Evolutionary conservation across 108 stramenopile species (phyloP).

Genomic region (Cylindrotheca closterium): DNA sequence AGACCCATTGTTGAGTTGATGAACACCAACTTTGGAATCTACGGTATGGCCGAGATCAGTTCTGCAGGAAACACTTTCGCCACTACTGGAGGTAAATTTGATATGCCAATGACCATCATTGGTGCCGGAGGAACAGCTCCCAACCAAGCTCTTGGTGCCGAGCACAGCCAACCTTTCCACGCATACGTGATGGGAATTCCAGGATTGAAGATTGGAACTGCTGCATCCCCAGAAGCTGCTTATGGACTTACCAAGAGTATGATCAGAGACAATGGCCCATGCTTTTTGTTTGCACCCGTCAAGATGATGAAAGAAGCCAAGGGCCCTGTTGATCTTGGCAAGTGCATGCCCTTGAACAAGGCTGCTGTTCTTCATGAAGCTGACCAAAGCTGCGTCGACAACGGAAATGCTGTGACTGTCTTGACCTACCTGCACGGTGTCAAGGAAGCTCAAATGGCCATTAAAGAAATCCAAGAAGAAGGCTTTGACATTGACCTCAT

Average conservation of each 20-base stretch:
- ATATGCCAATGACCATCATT: slow-evolving; percentile 99
- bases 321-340: slow-evolving; percentile 85
- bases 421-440: slow-evolving; percentile 98
- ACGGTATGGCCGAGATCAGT: slow-evolving; percentile 97
- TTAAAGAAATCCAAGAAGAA: slow-evolving; percentile 85
- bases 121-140: slow-evolving; percentile 98
- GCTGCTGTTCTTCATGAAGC: slow-evolving; percentile 87
- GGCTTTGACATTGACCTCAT: slow-evolving; percentile 97
- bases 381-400: slow-evolving; percentile 64
- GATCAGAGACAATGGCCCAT: slow-evolving; percentile 98
- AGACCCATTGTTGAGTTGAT: slow-evolving; percentile 98
- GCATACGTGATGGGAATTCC: slow-evolving; percentile 99
- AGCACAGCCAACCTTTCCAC: slow-evolving; percentile 98
- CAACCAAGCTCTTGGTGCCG: slow-evolving; percentile 97
- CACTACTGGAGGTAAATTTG: slow-evolving; percentile 96
- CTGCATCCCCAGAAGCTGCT: slow-evolving; percentile 93
- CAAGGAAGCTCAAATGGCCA: slow-evolving; percentile 85
- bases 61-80: slow-evolving; percentile 98
- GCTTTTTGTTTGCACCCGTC: slow-evolving; percentile 97
- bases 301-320: slow-evolving; percentile 99
- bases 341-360: slow-evolving; percentile 95
- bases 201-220: slow-evolving; percentile 98
- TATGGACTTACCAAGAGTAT: slow-evolving; percentile 97
- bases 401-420: slow-evolving; percentile 93
- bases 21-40: slow-evolving; percentile 99